Conservation (phyloP, 257 asterid genomes). For the Coffea eugenioides region DNA sequence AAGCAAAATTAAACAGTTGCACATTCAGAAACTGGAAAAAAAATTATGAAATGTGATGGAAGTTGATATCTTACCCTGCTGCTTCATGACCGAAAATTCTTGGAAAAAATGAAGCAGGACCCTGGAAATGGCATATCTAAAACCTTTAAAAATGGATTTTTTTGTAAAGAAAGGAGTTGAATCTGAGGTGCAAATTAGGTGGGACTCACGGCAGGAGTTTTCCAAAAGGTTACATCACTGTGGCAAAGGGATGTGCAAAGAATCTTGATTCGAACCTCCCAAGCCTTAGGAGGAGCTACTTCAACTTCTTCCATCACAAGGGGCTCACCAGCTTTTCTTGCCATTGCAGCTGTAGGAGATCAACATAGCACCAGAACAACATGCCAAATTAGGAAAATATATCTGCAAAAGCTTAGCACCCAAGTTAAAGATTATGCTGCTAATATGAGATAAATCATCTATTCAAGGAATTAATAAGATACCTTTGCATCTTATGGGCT, state of each 20-base stretch:
- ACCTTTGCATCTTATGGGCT: constrained; percentile 52
- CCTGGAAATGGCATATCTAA: constrained; percentile 21
- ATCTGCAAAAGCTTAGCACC: neutral
- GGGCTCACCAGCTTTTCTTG: constrained; percentile 43
- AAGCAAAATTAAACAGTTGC: neutral
- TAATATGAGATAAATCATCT: too few relatives aligned
- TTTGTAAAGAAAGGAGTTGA: neutral
- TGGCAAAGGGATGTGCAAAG: constrained; percentile 47
- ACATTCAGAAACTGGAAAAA: neutral
- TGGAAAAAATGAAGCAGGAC: constrained; percentile 29
- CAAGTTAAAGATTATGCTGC: neutral
- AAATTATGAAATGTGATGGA: neutral
- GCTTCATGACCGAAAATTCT: constrained; percentile 51
- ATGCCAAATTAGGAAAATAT: neutral
- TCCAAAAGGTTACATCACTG: constrained; percentile 44
- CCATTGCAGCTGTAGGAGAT: constrained; percentile 41
- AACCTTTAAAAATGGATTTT: neutral
- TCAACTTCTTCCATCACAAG: constrained; percentile 45
- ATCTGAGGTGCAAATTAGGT: neutral
- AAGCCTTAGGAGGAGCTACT: constrained; percentile 44
- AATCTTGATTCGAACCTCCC: constrained; percentile 55
- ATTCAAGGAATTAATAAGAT: neutral
- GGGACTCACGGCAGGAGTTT: constrained; percentile 27
- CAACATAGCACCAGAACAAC: neutral
- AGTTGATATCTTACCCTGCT: constrained; percentile 29